phyloP scores from a whole-genome alignment of 208 protist genomes.

The Jaenimonas drosophilae region DNA sequence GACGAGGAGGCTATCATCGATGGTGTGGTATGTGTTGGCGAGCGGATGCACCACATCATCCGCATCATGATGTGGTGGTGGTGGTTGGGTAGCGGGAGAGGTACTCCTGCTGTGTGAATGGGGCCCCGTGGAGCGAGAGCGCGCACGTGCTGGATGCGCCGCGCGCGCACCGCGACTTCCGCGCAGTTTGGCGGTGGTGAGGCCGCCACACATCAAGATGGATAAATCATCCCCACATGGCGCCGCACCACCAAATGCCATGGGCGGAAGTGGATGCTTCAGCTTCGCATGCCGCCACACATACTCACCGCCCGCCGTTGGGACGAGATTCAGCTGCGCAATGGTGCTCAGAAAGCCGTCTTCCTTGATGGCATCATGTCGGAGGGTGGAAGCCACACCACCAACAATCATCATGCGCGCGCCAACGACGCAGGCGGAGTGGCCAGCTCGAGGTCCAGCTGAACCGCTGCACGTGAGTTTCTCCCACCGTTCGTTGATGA shows the following conservation, averaged over 20 bases:
- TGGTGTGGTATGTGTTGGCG: slow-evolving; percentile 1
- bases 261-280: slow-evolving; percentile 30
- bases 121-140: too few relatives aligned
- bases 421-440: slow-evolving; percentile 61
- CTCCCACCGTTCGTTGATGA: slow-evolving; percentile 73
- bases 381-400: slow-evolving; percentile 50
- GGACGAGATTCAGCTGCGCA: slow-evolving; percentile 55
- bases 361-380: too few relatives aligned
- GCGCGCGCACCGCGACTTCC: background rate
- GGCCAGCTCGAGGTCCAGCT: slow-evolving; percentile 26
- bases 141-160: too few relatives aligned
- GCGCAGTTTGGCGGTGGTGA: slow-evolving; percentile 17
- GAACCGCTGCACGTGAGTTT: slow-evolving; percentile 26
- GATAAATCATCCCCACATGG: slow-evolving; percentile 72
- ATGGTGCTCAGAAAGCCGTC: too few relatives aligned
- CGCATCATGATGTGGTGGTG: too few relatives aligned
- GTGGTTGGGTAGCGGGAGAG: background rate
- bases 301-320: slow-evolving; percentile 36
- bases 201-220: slow-evolving; percentile 67
- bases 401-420: slow-evolving; percentile 64
- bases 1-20: slow-evolving; percentile 56
- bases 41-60: background rate
- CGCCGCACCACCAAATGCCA: slow-evolving; percentile 44
- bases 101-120: too few relatives aligned
- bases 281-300: slow-evolving; percentile 33